Percentiles rank a stretch among this genome's conserved stretches.
phyloP scores from a whole-genome alignment of 2,329 filamentous ascomycete species.

The Aspergillus sclerotialis region DNA sequence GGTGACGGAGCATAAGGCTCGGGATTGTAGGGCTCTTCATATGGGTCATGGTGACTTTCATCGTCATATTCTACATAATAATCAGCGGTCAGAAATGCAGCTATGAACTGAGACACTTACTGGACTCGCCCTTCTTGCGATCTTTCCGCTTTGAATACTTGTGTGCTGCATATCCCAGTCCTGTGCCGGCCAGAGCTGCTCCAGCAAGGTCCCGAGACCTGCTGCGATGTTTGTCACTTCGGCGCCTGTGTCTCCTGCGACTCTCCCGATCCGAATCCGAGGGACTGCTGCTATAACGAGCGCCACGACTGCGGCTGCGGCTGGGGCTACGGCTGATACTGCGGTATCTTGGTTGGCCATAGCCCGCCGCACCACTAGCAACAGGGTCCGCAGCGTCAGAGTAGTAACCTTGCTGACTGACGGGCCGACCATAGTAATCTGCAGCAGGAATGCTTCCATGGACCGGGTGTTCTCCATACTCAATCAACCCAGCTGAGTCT shows the following conservation, averaged over 20 bases:
- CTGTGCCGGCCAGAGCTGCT: constrained; percentile 52
- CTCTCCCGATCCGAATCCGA: constrained; percentile 31
- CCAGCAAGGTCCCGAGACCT: constrained; percentile 43
- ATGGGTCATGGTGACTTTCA: constrained; percentile 27
- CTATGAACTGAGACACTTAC: too few species aligned
- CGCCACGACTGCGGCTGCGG: constrained; percentile 34
- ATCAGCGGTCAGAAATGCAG: too few species aligned
- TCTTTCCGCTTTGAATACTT: constrained; percentile 52
- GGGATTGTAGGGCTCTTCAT: constrained; percentile 35
- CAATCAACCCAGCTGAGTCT: constrained; percentile 50
- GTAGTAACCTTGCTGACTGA: constrained; percentile 32
- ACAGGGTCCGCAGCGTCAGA: constrained; percentile 37
- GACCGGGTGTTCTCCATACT: constrained; percentile 58
- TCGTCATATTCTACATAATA: constrained; percentile 21
- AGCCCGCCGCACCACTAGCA: constrained; percentile 22
- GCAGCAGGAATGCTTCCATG: constrained; percentile 46
- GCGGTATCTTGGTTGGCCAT: constrained; percentile 20
- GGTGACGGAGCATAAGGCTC: constrained; percentile 32
- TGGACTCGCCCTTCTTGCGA: constrained; percentile 43
- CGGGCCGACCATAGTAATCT: constrained; percentile 40
- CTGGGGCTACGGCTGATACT: constrained; percentile 43
- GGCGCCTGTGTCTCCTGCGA: constrained; percentile 23
- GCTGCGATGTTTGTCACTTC: constrained; percentile 29
- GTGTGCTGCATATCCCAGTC: constrained; percentile 51
- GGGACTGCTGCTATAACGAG: constrained; percentile 28